A percentile compares a stretch with the other conserved stretches of the same genome.
Conservation (phyloP, 495 filamentous ascomycete genomes). For the Penicillium desertorum region DNA sequence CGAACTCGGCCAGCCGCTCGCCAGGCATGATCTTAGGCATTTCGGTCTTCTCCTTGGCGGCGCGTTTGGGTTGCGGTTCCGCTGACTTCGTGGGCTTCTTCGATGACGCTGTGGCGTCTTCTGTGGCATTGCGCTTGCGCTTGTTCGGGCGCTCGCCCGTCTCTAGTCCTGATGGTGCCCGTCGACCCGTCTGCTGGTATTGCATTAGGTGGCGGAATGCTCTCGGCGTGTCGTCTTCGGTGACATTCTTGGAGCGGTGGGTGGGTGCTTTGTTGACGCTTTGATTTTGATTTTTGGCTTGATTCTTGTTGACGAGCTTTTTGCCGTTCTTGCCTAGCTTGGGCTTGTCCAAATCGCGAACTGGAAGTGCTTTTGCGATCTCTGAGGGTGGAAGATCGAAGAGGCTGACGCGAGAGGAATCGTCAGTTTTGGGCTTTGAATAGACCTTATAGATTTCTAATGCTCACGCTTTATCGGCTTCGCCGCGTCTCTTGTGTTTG, state of each 20-base stretch:
- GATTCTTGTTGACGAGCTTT: constrained; percentile 21
- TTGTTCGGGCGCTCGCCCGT: constrained; percentile 60
- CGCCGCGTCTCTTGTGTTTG: constrained; percentile 70
- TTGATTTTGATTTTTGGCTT: constrained; percentile 24
- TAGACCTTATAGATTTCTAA: not conserved
- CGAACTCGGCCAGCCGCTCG: constrained; percentile 79
- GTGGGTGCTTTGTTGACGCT: constrained; percentile 18
- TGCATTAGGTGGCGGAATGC: constrained; percentile 83
- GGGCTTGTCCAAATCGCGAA: constrained; percentile 39
- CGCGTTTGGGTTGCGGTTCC: constrained; percentile 12
- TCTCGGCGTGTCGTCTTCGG: constrained; percentile 76
- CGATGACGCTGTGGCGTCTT: constrained; percentile 20
- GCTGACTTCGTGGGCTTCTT: constrained; percentile 15
- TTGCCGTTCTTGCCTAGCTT: constrained; percentile 22
- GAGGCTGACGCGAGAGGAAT: constrained; percentile 30
- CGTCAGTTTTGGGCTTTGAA: not conserved
- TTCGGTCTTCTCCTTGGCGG: constrained; percentile 23
- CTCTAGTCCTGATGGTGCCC: constrained; percentile 64
- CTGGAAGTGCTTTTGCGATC: constrained; percentile 68
- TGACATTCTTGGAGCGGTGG: constrained; percentile 44
- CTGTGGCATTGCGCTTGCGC: constrained; percentile 34
- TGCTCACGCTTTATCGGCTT: constrained; percentile 41
- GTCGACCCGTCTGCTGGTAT: constrained; percentile 53
- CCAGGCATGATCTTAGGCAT: constrained; percentile 73
- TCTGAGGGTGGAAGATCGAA: constrained; percentile 75